Evolutionary conservation across 192 early-diverging fungal genomes (phyloP), one percentile per base, ranked within the genome.

Genomic region (Coemansia sp.): DNA sequence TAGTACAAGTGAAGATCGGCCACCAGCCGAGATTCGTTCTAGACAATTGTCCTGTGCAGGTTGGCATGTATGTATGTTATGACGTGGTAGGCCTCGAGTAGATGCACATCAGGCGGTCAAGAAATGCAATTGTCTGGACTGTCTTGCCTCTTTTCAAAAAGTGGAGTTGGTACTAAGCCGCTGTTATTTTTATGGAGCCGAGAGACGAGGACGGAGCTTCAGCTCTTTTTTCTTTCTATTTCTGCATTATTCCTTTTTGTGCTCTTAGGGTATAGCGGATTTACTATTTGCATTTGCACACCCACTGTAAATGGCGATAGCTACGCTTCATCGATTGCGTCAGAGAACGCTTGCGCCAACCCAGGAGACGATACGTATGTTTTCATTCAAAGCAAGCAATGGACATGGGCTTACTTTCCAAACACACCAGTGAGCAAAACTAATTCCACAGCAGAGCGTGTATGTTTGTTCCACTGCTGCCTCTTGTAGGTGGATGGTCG

Each of bases 401-500:
- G 16, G n/a, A 6, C 54, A 22, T 35, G 5, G 16, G 24, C 24
- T 2, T 25, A 28, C 24, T 7, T 2, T 0, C 33, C 35, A 40
- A 40, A 40, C 35, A 40, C n/a, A 16, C 35, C n/a, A n/a, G n/a
- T n/a, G n/a, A n/a, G n/a, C 35, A 40, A 40, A 40, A 40, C 35
- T 40, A 16, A 40, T 40, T 40, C 35, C 35, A 16, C 35, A 40
- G 35, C 14, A 11, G n/a, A 21, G 35, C 21, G 23, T 21, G 3
- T 21, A 14, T 9, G 10, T 21, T 16, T 10, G 32, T 18, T 22
- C 14, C 22, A 32, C 31, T 21, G 11, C 19, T 22, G 11, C 23
- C 18, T 9, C 10, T 49, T 55, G 3, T 77, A 77, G 74, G 60
- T 2, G 18, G 56, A 27, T 77, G 74, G 74, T 50, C 68, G 23